Evolutionary conservation across 257 asterid species (phyloP), one percentile per base, ranked within the genome.

Genomic region (Nicotiana tabacum): DNA sequence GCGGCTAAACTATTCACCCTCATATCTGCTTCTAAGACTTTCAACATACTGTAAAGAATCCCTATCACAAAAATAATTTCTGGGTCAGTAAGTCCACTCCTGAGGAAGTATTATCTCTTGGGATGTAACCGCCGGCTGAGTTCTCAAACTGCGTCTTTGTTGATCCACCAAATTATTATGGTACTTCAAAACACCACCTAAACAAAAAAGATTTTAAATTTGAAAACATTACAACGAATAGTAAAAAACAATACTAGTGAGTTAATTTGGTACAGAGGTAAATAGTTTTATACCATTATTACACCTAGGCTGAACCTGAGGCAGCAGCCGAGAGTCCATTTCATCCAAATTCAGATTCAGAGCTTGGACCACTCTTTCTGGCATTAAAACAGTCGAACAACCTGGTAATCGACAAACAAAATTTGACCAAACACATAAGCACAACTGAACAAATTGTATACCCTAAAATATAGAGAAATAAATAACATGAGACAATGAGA

Each of bases 1-100:
- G 51, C 51, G 51, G 3, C 51, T 43, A 43, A 9, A 43, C 11
- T 43, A 43, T 2, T 43, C 35, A 32, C 33, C 33, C 33, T 32
- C 33, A 32, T 32, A 32, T 32, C 33, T 32, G 4, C 33, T 32
- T 32, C 33, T 32, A 32, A 32, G 2, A 2, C 3, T 32, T 32
- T 29, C 10, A 39, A 7, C 8, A 39, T 39, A 6, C 11, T 43
- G 51, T 39, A 43, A 43, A 9, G 11, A 43, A 43, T 43, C 12
- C 51, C 51, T 43, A 43, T 43, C 51, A 2, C 64, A n/a, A 65
- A 27, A 32, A 10, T 12, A 33, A 43, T 62, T 12, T 16, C 37
- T 3, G 3, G 10, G 6, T 86, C 86, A 94, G 80, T 94, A 92
- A 43, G 97, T 92, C 98, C 97, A 94, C 76, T 94, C 98, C 66